Evolutionary conservation across 1,284 basidiomycete genomes (phyloP).

Genomic region (Mycena citricolor): DNA sequence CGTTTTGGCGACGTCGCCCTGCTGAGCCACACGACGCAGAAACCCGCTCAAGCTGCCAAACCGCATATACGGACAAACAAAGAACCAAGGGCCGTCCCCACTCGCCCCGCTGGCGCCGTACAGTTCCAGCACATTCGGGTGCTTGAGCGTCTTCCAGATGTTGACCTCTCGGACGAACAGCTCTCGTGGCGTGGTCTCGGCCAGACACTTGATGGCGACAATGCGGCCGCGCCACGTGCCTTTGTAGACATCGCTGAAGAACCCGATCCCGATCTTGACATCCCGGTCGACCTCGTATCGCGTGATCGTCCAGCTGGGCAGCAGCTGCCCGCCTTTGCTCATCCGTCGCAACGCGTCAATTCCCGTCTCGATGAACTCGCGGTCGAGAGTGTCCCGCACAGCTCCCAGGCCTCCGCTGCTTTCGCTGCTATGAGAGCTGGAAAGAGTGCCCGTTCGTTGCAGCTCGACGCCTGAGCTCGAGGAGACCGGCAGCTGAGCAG

Average conservation of each 20-base stretch:
- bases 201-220: slow-evolving; percentile 60
- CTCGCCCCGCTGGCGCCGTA: slow-evolving; percentile 60
- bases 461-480: slow-evolving; percentile 6
- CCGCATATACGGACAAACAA: slow-evolving; percentile 65
- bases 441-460: slow-evolving; percentile 14
- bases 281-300: slow-evolving; percentile 66
- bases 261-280: slow-evolving; percentile 62
- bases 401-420: background rate
- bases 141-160: slow-evolving; percentile 52
- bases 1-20: slow-evolving; percentile 19
- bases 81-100: slow-evolving; percentile 64
- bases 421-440: slow-evolving; percentile 17
- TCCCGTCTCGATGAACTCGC: slow-evolving; percentile 46
- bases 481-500: background rate
- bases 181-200: slow-evolving; percentile 45
- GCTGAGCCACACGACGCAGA: slow-evolving; percentile 34
- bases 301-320: slow-evolving; percentile 77
- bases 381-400: slow-evolving; percentile 33
- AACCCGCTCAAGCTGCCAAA: slow-evolving; percentile 36
- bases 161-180: slow-evolving; percentile 52
- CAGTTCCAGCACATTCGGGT: slow-evolving; percentile 54
- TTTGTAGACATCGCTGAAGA: slow-evolving; percentile 69
- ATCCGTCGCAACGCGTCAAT: slow-evolving; percentile 57
- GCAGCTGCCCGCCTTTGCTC: slow-evolving; percentile 33
- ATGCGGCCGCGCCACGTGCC: slow-evolving; percentile 60